These are phyloP conservation scores for Xylariaceae sp. DNA, from an alignment of 2,329 filamentous ascomycete genomes.

Conservation along the genomic window DNA sequence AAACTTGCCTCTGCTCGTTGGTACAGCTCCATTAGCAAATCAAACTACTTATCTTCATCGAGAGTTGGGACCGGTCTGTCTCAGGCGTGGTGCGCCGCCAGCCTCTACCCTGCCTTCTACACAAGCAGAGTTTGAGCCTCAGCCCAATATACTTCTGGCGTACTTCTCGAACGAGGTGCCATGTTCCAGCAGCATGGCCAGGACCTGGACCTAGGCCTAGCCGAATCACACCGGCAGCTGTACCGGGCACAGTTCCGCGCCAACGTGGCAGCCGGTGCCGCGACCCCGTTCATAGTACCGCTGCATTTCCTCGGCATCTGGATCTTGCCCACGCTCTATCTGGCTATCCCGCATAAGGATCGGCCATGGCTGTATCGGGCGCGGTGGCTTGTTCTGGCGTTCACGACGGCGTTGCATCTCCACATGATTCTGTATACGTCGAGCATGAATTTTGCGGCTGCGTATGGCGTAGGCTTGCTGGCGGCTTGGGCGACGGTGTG, in stretches of 20 bases:
- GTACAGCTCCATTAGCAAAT: too few species aligned
- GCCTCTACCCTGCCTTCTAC: too few species aligned
- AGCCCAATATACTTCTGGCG: too few species aligned
- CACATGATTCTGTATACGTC: conserved; percentile 37
- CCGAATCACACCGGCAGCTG: conserved; percentile 21
- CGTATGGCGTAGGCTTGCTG: conserved; percentile 48
- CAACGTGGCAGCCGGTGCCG: conserved; percentile 32
- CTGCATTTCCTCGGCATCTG: conserved; percentile 44
- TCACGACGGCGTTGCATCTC: conserved; percentile 39
- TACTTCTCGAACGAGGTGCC: too few species aligned
- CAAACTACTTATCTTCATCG: too few species aligned
- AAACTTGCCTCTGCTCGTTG: too few species aligned
- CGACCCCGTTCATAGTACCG: conserved; percentile 48
- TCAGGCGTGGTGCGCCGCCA: too few species aligned
- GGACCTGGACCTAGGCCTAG: conserved; percentile 17
- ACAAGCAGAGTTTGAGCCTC: too few species aligned
- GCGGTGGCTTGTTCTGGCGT: conserved; percentile 45
- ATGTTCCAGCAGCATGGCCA: conserved; percentile 9
- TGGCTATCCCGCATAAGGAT: conserved; percentile 49
- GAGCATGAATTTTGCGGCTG: conserved; percentile 47
- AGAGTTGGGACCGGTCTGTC: too few species aligned
- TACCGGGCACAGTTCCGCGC: conserved; percentile 24
- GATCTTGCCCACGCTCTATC: conserved; percentile 49
- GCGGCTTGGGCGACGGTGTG: conserved; percentile 48
- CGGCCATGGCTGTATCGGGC: conserved; percentile 46